These are phyloP conservation scores for Paracoccidioides lutzii DNA, from an alignment of 2,329 filamentous ascomycete genomes.

Conservation along the genomic window DNA sequence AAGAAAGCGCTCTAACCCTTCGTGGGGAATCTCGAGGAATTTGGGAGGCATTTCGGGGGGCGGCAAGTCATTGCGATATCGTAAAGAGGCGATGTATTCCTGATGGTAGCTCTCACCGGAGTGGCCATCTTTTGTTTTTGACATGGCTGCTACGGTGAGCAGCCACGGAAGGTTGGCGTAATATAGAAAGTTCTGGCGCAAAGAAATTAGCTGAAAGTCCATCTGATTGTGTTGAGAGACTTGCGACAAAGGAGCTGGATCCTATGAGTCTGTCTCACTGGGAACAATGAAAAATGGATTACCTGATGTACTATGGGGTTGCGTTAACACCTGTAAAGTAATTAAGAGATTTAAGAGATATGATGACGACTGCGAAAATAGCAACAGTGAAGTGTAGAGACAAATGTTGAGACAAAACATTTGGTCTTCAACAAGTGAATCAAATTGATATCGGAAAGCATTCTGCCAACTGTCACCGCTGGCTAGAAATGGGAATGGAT, in stretches of 20 bases:
- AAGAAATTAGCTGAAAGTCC: neutral
- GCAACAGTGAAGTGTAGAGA: neutral
- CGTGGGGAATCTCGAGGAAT: conserved; percentile 91
- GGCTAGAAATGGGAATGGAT: conserved; percentile 2
- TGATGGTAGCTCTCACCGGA: conserved; percentile 52
- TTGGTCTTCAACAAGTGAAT: neutral
- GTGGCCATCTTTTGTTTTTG: conserved; percentile 28
- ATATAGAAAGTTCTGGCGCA: neutral
- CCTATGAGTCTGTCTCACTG: neutral
- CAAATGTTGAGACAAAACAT: neutral
- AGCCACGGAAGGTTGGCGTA: neutral
- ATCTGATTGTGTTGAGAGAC: neutral
- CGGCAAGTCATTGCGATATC: conserved; percentile 90
- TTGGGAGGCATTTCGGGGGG: conserved; percentile 91
- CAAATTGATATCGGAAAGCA: conserved; percentile 2
- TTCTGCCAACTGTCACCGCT: conserved; percentile 22
- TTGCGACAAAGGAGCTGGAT: neutral
- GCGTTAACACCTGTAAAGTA: neutral
- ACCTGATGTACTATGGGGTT: neutral
- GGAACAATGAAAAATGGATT: neutral
- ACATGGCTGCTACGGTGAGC: conserved; percentile 17
- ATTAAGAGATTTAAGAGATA: neutral
- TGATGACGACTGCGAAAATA: neutral
- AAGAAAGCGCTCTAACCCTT: conserved; percentile 81
- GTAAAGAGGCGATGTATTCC: conserved; percentile 91